These are phyloP conservation scores for Nicotiana tabacum DNA, from an alignment of 257 asterid genomes.

Conservation along the genomic window DNA sequence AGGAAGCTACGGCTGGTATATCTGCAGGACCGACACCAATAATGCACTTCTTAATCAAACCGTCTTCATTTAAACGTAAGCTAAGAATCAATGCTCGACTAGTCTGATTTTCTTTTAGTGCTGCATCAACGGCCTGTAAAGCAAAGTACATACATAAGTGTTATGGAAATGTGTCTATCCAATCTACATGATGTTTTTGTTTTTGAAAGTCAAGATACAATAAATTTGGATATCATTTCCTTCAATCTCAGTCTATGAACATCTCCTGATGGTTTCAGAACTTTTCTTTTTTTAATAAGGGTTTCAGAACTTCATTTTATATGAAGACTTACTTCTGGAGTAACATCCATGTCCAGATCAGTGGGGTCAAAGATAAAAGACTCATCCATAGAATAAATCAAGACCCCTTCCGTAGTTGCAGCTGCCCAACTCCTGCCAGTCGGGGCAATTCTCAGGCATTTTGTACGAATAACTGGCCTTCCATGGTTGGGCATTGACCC, in stretches of 20 bases:
- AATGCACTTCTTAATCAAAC: conserved; percentile 75
- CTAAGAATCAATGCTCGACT: conserved; percentile 80
- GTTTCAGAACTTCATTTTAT: neutral
- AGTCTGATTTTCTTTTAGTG: conserved; percentile 57
- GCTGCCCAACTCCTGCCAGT: conserved; percentile 99
- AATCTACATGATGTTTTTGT: neutral
- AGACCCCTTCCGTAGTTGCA: conserved; percentile 96
- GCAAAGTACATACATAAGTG: conserved; percentile 2
- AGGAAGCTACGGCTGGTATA: conserved; percentile 73
- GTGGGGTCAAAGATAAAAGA: conserved; percentile 95
- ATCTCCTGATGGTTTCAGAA: neutral
- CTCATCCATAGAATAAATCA: conserved; percentile 86
- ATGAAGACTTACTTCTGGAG: conserved; percentile 69
- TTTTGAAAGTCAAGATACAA: neutral
- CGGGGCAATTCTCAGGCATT: conserved; percentile 90
- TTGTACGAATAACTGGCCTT: conserved; percentile 76
- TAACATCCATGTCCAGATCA: conserved; percentile 93
- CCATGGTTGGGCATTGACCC: conserved; percentile 92
- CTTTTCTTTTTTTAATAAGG: neutral
- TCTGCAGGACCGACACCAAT: conserved; percentile 61
- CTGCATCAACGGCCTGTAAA: conserved; percentile 81
- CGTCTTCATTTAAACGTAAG: conserved; percentile 87
- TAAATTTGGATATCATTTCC: neutral
- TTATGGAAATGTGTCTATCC: neutral
- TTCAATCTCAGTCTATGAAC: neutral